These are phyloP conservation scores for Cystobasidium onofrii DNA, from an alignment of 768 basidiomycete genomes.

Conservation along the genomic window DNA sequence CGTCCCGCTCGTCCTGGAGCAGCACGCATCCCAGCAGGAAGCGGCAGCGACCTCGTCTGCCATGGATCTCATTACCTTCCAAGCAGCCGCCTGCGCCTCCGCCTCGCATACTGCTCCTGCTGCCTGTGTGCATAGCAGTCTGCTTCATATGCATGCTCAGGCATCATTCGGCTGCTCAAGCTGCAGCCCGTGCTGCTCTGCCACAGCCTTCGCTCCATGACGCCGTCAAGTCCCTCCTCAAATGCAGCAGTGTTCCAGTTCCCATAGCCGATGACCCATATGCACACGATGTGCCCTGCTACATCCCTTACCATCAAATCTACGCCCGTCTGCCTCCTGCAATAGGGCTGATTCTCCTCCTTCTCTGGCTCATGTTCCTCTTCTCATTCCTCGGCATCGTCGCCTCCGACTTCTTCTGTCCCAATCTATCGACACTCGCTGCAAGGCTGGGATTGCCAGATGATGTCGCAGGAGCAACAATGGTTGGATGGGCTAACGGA, in stretches of 20 bases:
- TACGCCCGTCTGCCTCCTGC: conserved; percentile 12
- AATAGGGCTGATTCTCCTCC: conserved; percentile 45
- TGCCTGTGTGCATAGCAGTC: neutral
- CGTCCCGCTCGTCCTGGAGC: neutral
- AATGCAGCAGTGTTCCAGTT: neutral
- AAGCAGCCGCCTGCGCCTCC: neutral
- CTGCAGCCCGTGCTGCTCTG: neutral
- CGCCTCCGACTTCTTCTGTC: conserved; percentile 95
- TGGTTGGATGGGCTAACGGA: conserved; percentile 94
- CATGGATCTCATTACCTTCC: neutral
- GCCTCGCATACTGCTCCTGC: conserved; percentile 15
- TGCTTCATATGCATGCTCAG: conserved; percentile 8
- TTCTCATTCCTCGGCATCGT: conserved; percentile 93
- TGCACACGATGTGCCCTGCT: conserved; percentile 14
- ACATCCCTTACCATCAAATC: conserved; percentile 24
- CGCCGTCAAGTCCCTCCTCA: neutral
- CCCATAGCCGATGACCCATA: neutral
- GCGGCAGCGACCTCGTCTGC: too few species aligned
- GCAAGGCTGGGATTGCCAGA: conserved; percentile 78
- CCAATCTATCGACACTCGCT: conserved; percentile 77
- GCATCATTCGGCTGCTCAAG: neutral
- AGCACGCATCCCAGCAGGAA: neutral
- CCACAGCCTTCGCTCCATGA: neutral
- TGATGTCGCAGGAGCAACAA: conserved; percentile 90
- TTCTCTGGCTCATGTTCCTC: conserved; percentile 78